Evolutionary conservation across 2,329 filamentous ascomycete species (phyloP).

Genomic region (Dactylellina parvicollis): DNA sequence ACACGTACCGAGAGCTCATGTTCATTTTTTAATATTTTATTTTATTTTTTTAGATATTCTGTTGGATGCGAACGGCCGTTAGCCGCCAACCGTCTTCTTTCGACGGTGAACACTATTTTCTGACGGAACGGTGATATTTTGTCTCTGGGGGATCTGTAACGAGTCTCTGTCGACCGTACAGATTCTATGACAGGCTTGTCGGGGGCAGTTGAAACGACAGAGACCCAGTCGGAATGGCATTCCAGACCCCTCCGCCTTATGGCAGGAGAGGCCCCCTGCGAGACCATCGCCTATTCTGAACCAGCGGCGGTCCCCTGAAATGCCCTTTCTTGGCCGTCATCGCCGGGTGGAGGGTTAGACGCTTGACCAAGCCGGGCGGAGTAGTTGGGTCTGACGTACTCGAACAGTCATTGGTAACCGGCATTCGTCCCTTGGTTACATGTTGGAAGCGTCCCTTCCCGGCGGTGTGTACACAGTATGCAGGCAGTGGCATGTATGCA

Average conservation of each 20-base stretch:
- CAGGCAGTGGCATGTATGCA: too few species aligned
- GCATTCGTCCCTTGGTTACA: not conserved
- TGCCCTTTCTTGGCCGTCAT: constrained; percentile 4
- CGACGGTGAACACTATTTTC: not conserved
- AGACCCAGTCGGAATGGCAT: not conserved
- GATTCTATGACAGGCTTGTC: constrained; percentile 13
- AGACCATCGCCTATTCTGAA: constrained; percentile 21
- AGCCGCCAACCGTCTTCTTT: not conserved
- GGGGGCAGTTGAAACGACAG: not conserved
- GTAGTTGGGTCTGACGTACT: constrained; percentile 29
- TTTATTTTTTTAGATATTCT: too few species aligned
- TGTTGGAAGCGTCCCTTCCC: too few species aligned
- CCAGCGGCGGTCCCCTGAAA: constrained; percentile 23
- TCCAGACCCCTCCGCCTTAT: not conserved
- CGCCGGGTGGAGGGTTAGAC: not conserved
- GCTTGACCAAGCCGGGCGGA: constrained; percentile 33
- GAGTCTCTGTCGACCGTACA: constrained; percentile 24
- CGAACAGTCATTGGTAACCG: constrained; percentile 18
- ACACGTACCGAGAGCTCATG: not conserved
- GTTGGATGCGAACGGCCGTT: too few species aligned
- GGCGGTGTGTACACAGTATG: too few species aligned
- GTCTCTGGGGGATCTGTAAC: constrained; percentile 5
- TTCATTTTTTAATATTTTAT: not conserved
- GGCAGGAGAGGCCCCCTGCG: constrained; percentile 24
- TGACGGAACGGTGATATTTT: not conserved